phyloP scores from a whole-genome alignment of 2,329 filamentous ascomycete species.

The Didymella lethalis region DNA sequence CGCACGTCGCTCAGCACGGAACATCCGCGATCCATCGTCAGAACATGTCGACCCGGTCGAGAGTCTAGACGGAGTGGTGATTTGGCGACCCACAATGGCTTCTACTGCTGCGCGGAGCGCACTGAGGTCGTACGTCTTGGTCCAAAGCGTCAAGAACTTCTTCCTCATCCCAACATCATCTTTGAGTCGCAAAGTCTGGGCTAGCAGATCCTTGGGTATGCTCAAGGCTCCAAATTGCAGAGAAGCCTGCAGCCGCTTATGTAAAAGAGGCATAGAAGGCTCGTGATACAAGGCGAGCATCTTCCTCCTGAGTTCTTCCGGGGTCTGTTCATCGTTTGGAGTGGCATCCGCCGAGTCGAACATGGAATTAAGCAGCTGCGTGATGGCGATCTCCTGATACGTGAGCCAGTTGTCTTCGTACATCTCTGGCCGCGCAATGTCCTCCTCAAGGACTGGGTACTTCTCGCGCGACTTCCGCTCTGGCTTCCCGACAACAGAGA shows the following conservation, averaged over 20 bases:
- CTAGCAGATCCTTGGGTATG: conserved; percentile 61
- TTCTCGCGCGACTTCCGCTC: conserved; percentile 40
- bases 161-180: conserved; percentile 66
- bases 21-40: conserved; percentile 46
- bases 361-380: conserved; percentile 66
- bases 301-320: conserved; percentile 54
- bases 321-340: conserved; percentile 39
- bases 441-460: conserved; percentile 63
- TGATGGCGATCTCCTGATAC: conserved; percentile 68
- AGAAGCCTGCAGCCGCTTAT: conserved; percentile 66
- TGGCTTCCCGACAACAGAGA: conserved; percentile 44
- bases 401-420: conserved; percentile 70
- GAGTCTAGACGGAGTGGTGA: conserved; percentile 49
- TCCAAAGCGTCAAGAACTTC: conserved; percentile 65
- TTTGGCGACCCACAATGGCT: conserved; percentile 65
- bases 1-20: conserved; percentile 51
- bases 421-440: conserved; percentile 63
- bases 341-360: conserved; percentile 53
- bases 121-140: conserved; percentile 63
- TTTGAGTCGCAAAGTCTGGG: conserved; percentile 56
- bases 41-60: conserved; percentile 48
- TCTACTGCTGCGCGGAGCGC: conserved; percentile 63
- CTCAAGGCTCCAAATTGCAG: conserved; percentile 65
- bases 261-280: conserved; percentile 58
- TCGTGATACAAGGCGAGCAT: conserved; percentile 64